A percentile compares a stretch with the other conserved stretches of the same genome.
phyloP scores from a whole-genome alignment of 176 grass and related monocot genomes.

The Poa annua region DNA sequence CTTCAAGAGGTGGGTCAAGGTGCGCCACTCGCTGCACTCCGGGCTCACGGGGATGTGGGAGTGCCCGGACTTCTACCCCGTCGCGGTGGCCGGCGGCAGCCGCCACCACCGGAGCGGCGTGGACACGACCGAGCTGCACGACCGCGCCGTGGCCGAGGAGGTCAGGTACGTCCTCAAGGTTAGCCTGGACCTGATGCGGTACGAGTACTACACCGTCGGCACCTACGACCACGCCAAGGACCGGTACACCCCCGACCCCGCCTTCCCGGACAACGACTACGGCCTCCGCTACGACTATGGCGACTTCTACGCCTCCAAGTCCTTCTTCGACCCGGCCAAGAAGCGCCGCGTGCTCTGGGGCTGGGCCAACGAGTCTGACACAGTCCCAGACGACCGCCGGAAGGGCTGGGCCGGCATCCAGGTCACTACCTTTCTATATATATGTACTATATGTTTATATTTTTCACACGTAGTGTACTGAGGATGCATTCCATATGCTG shows the following conservation, averaged over 20 bases:
- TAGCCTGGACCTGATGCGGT: background rate
- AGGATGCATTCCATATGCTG: background rate
- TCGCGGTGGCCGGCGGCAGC: background rate
- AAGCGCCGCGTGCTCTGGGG: background rate
- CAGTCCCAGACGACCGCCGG: background rate
- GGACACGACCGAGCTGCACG: too few relatives aligned
- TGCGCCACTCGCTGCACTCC: background rate
- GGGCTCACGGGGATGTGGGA: background rate
- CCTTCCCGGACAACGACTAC: background rate
- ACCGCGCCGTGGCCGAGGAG: background rate
- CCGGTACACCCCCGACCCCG: background rate
- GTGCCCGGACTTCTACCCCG: background rate
- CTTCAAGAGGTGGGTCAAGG: background rate
- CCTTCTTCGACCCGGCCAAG: background rate
- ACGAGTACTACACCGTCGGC: background rate
- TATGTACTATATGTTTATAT: background rate
- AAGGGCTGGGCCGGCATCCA: background rate
- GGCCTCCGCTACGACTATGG: background rate
- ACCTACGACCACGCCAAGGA: background rate
- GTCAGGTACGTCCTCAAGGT: background rate
- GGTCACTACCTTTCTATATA: background rate
- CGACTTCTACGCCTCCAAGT: background rate
- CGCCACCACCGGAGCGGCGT: too few relatives aligned
- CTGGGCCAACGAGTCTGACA: background rate
- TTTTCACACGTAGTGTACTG: background rate